A percentile compares a stretch with the other conserved stretches of the same genome.
phyloP scores from a whole-genome alignment of 1,139 yeast genomes.

The Pneumocystis carinii region DNA sequence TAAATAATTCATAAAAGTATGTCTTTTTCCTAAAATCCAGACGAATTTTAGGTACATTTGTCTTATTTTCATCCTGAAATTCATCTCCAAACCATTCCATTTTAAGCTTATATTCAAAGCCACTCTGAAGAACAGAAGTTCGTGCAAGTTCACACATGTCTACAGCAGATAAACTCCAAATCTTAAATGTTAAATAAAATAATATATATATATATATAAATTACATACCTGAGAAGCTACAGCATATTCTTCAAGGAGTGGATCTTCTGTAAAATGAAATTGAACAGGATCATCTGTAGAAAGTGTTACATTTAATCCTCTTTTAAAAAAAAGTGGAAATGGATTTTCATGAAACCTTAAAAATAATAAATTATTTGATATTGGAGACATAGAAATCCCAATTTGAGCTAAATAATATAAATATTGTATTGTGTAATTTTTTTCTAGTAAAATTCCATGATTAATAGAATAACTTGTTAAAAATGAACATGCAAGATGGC shows the following conservation, averaged over 20 bases:
- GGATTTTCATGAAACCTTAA: slow-evolving; percentile 92
- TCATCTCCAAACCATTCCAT: slow-evolving; percentile 82
- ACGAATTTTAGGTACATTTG: slow-evolving; percentile 86
- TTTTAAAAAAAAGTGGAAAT: slow-evolving; percentile 71
- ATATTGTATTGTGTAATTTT: slow-evolving; percentile 87
- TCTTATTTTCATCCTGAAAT: slow-evolving; percentile 58
- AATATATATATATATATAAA: not conserved
- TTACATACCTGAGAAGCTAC: slow-evolving; percentile 65
- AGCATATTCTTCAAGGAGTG: slow-evolving; percentile 92
- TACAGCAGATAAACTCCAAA: slow-evolving; percentile 79
- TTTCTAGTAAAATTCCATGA: slow-evolving; percentile 85
- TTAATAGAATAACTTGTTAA: slow-evolving; percentile 58
- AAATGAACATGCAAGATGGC: slow-evolving; percentile 82
- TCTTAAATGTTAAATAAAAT: slow-evolving; percentile 19
- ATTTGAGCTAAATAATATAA: slow-evolving; percentile 84
- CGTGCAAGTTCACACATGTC: slow-evolving; percentile 89
- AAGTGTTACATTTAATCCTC: slow-evolving; percentile 83
- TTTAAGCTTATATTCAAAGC: slow-evolving; percentile 75
- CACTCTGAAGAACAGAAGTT: slow-evolving; percentile 78
- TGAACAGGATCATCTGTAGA: slow-evolving; percentile 92
- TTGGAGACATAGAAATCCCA: slow-evolving; percentile 98
- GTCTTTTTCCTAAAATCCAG: slow-evolving; percentile 73
- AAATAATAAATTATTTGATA: slow-evolving; percentile 89
- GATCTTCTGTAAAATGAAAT: slow-evolving; percentile 91
- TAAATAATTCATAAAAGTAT: slow-evolving; percentile 53